These are phyloP conservation scores for Puccinia coronata DNA, from an alignment of 1,284 basidiomycete species.

Conservation along the genomic window DNA sequence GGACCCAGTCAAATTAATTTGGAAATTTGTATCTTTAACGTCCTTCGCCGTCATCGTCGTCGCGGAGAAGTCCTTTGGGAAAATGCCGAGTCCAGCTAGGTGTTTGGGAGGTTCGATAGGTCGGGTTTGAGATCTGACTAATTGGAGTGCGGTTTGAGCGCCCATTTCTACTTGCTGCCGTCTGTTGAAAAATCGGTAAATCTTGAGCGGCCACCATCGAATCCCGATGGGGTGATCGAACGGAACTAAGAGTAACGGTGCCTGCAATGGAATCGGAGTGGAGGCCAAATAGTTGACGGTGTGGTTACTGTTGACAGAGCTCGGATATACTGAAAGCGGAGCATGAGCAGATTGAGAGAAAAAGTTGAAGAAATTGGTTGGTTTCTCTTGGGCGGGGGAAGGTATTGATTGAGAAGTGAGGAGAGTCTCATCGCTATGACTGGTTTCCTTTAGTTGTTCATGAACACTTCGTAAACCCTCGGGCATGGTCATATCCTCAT, in stretches of 20 bases:
- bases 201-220: slow-evolving; percentile 48
- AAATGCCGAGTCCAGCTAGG: neutral
- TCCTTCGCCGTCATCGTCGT: neutral
- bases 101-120: slow-evolving; percentile 34
- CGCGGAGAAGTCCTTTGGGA: neutral
- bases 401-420: neutral
- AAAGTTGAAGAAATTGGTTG: slow-evolving; percentile 20
- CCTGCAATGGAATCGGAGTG: slow-evolving; percentile 37
- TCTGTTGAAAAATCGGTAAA: slow-evolving; percentile 47
- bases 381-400: neutral
- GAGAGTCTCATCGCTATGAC: neutral
- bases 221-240: slow-evolving; percentile 50
- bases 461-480: slow-evolving; percentile 32
- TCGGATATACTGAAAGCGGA: neutral
- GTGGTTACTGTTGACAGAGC: neutral
- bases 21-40: neutral
- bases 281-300: slow-evolving; percentile 23
- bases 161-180: slow-evolving; percentile 35
- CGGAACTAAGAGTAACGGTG: slow-evolving; percentile 46
- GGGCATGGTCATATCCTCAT: neutral
- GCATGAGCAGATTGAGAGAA: neutral
- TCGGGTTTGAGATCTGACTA: slow-evolving; percentile 20
- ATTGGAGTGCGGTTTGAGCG: slow-evolving; percentile 27
- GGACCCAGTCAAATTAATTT: slow-evolving; percentile 36
- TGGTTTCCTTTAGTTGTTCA: neutral